Evolutionary conservation across 2,329 filamentous ascomycete genomes (phyloP).

Genomic region (Cladosporium sp.): DNA sequence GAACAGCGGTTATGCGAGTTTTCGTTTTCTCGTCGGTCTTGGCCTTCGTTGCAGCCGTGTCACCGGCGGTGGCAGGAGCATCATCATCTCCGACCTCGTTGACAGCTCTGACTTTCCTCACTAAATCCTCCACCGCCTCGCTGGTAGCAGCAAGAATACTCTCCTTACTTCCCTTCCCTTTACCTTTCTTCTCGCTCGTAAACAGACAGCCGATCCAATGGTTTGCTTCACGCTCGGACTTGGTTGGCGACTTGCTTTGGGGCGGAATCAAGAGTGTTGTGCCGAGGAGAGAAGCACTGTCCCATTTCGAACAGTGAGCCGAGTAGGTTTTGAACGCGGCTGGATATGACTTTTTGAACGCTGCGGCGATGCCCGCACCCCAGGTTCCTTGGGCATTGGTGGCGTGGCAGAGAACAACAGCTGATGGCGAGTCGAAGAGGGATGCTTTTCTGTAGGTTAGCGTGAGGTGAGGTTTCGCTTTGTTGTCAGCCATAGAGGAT

Average conservation of each 20-base stretch:
- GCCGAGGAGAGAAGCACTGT: constrained; percentile 32
- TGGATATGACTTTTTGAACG: constrained; percentile 50
- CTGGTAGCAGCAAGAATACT: constrained; percentile 49
- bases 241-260: constrained; percentile 25
- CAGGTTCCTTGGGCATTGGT: constrained; percentile 57
- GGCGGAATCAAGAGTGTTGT: constrained; percentile 54
- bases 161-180: constrained; percentile 36
- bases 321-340: constrained; percentile 47
- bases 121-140: constrained; percentile 46
- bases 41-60: not conserved
- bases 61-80: too few relatives aligned
- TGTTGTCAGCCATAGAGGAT: not conserved
- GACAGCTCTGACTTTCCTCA: constrained; percentile 38
- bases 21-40: not conserved
- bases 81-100: constrained; percentile 21
- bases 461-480: not conserved
- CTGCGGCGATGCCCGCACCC: constrained; percentile 55
- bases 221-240: constrained; percentile 49
- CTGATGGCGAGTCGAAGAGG: constrained; percentile 50
- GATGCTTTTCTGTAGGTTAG: constrained; percentile 36
- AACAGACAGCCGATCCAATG: constrained; percentile 60
- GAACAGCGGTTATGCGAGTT: constrained; percentile 34
- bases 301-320: constrained; percentile 42
- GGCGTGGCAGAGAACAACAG: constrained; percentile 53
- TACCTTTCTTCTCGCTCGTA: constrained; percentile 50